These are phyloP conservation scores for Phytopythium aichiense DNA, from an alignment of 352 stramenopile genomes.

Conservation along the genomic window DNA sequence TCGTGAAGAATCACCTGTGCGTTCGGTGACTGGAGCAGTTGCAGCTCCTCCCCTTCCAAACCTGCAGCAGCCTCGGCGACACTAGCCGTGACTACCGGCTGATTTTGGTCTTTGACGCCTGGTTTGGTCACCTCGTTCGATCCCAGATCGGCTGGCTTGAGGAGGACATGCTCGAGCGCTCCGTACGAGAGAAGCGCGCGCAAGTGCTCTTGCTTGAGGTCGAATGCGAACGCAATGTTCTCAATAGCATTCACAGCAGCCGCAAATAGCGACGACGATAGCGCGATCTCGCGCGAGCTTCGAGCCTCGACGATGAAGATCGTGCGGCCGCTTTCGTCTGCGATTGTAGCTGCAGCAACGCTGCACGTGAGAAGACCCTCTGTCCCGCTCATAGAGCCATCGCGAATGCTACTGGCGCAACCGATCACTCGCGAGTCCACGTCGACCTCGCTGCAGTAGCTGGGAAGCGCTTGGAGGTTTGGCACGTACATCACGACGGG, in stretches of 20 bases:
- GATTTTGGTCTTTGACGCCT: background rate
- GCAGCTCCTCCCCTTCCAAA: slow-evolving; percentile 1
- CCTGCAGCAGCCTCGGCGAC: background rate
- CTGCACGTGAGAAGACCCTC: slow-evolving; percentile 18
- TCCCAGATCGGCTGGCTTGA: background rate
- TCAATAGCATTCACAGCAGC: slow-evolving; percentile 53
- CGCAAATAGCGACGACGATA: slow-evolving; percentile 55
- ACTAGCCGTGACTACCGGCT: background rate
- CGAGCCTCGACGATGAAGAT: slow-evolving; percentile 63
- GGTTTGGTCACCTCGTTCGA: background rate
- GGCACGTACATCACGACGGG: slow-evolving; percentile 32
- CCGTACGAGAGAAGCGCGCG: slow-evolving; percentile 21
- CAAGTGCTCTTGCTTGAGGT: slow-evolving; percentile 37
- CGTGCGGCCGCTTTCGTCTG: slow-evolving; percentile 41
- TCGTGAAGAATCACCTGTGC: slow-evolving; percentile 5
- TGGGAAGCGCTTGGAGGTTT: slow-evolving; percentile 34
- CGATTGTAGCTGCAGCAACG: slow-evolving; percentile 27
- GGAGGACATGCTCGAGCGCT: slow-evolving; percentile 36
- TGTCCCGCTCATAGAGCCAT: background rate
- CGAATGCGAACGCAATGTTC: slow-evolving; percentile 64
- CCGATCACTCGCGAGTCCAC: slow-evolving; percentile 33
- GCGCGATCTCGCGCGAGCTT: slow-evolving; percentile 29
- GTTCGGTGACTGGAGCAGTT: slow-evolving; percentile 8
- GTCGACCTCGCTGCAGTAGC: slow-evolving; percentile 35
- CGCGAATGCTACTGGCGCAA: background rate